Base-by-base conservation (phyloP, 116 monocot species). In the Iris pallida region DNA sequence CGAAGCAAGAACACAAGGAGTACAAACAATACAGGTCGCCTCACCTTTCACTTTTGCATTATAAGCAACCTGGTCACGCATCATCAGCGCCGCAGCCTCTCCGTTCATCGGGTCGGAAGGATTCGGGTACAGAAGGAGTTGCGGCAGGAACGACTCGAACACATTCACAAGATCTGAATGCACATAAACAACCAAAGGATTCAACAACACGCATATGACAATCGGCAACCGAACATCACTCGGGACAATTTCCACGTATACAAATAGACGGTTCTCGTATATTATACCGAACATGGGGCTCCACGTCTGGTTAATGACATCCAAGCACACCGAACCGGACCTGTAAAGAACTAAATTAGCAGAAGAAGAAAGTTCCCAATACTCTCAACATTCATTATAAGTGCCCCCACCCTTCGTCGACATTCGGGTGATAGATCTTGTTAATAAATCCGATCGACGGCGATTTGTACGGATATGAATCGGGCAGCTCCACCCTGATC, bases 91-190 rank as follows among this genome's bases (percentile, higher is more conserved):
- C 42, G 92, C 92, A 77, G 92, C 92, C 45, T 92, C 92, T 70
- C 86, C 88, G 49, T 92, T 92, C 55, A 92, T 75, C 46, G 92
- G 92, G 73, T 92, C 92, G 19, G 92, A 92, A 61, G 92, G 86
- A 57, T 92, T 92, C 30, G 92, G 92, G 72, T 92, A 92, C 59
- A 88, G 64, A 47, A 92, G 92, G 61, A 92, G 92, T 77, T 92
- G 92, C 7, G 92, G 92, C 49, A 92, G 86, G 69, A 92, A 92
- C 55, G 78, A 76, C 58, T 92, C 92, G 59, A 88, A 88, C 2
- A 86, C 81, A 80, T 88, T 88, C 7, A 92, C 72, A 68, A 92
- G 86, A 79, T 88, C 88, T 88, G 72, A 55, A 63, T 75, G 19
- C 45, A 53, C 14, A n/a, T n/a, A 20, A 17, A 63, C 53, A 59